Percentiles rank a stretch among this genome's conserved stretches.
These are phyloP conservation scores for Rhizopogon sp. DNA, from an alignment of 768 basidiomycete species.

Conservation along the genomic window DNA sequence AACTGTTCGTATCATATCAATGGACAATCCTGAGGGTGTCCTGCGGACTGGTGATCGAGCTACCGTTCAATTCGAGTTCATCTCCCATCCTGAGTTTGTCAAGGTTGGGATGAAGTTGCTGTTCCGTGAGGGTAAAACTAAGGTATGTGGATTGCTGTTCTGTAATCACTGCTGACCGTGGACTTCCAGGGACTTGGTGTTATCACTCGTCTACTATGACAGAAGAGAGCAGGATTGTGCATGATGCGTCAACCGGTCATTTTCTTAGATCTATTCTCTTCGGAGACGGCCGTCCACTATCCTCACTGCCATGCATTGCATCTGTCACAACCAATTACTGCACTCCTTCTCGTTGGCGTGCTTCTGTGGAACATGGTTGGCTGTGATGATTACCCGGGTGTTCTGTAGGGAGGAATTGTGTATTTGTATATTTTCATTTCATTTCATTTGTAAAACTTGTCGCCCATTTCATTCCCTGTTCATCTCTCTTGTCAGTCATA, in stretches of 20 bases:
- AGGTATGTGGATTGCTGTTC: conserved; percentile 41
- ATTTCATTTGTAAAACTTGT: not conserved
- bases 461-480: too few species aligned
- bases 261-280: not conserved
- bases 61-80: conserved; percentile 92
- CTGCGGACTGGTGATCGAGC: conserved; percentile 94
- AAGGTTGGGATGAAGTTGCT: conserved; percentile 92
- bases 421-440: not conserved
- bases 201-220: conserved; percentile 60
- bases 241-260: not conserved
- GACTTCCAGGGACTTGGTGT: conserved; percentile 64
- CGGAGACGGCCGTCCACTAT: not conserved
- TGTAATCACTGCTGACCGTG: conserved; percentile 2
- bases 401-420: not conserved
- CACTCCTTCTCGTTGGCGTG: too few species aligned
- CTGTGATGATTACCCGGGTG: not conserved
- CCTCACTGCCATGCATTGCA: not conserved
- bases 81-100: conserved; percentile 86
- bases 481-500: too few species aligned
- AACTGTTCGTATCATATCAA: conserved; percentile 85
- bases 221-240: not conserved
- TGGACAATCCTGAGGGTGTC: conserved; percentile 86
- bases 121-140: conserved; percentile 94
- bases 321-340: not conserved
- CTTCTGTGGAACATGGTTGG: not conserved